These are phyloP conservation scores for Camellia oleifera DNA, from an alignment of 179 eudicot genomes.

Conservation along the genomic window DNA sequence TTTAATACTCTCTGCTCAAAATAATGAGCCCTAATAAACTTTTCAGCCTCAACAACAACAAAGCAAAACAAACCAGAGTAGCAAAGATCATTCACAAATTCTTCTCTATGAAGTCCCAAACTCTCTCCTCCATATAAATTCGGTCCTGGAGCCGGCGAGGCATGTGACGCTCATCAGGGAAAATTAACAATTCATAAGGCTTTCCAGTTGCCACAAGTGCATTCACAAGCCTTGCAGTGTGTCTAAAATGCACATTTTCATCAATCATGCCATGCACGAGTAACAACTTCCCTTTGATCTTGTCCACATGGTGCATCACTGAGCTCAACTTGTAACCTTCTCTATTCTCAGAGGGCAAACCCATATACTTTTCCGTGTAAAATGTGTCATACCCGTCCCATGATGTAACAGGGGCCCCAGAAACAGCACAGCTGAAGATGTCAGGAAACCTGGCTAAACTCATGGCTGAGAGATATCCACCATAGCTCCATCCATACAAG, in stretches of 20 bases:
- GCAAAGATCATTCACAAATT: conserved; percentile 36
- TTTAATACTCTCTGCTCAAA: not conserved
- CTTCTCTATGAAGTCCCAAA: conserved; percentile 85
- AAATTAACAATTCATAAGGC: conserved; percentile 74
- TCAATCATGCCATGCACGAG: conserved; percentile 96
- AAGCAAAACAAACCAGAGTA: not conserved
- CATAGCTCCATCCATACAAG: conserved; percentile 96
- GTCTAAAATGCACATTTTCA: conserved; percentile 96
- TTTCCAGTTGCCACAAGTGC: conserved; percentile 71
- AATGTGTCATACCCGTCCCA: conserved; percentile 99
- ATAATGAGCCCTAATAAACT: conserved; percentile 7
- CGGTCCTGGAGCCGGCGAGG: conserved; percentile 78
- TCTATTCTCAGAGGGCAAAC: conserved; percentile 54
- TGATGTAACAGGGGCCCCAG: conserved; percentile 96
- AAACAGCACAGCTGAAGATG: conserved; percentile 65
- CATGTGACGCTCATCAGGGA: conserved; percentile 95
- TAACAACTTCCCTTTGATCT: conserved; percentile 66
- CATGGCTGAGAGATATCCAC: conserved; percentile 96
- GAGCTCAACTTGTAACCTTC: conserved; percentile 56
- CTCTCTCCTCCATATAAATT: conserved; percentile 90
- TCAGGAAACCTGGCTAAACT: conserved; percentile 68
- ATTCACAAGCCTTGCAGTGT: conserved; percentile 91
- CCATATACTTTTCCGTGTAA: conserved; percentile 98
- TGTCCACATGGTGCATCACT: conserved; percentile 71
- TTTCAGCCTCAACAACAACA: conserved; percentile 4